Conservation (phyloP, 2,329 filamentous ascomycete genomes). For the Sporothrix mexicana region DNA sequence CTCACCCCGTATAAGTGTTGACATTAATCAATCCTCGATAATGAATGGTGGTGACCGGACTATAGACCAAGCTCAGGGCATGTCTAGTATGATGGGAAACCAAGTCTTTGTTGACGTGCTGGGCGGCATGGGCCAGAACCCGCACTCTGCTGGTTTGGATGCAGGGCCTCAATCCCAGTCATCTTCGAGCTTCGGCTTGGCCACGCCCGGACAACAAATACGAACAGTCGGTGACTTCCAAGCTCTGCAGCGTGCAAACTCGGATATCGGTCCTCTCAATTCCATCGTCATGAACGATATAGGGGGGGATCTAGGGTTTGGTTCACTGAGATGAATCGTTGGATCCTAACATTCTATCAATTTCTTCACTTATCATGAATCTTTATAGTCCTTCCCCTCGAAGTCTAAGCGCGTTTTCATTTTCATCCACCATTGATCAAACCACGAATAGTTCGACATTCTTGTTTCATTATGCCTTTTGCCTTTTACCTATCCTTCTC, state of each 20-base stretch:
- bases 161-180: slow-evolving; percentile 48
- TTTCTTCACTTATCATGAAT: background rate
- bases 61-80: slow-evolving; percentile 28
- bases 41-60: slow-evolving; percentile 25
- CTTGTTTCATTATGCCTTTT: too few species aligned
- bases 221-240: slow-evolving; percentile 58
- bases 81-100: slow-evolving; percentile 21
- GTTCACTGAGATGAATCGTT: slow-evolving; percentile 44
- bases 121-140: slow-evolving; percentile 38
- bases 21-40: slow-evolving; percentile 28
- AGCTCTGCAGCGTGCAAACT: slow-evolving; percentile 53
- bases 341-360: background rate
- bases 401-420: too few species aligned
- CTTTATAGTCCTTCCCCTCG: too few species aligned
- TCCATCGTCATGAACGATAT: slow-evolving; percentile 47
- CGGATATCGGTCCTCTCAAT: slow-evolving; percentile 48
- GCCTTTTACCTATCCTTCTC: too few species aligned
- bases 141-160: slow-evolving; percentile 41
- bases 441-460: too few species aligned
- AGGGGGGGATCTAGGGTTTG: slow-evolving; percentile 51
- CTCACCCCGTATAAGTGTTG: slow-evolving; percentile 38
- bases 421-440: too few species aligned
- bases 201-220: slow-evolving; percentile 45
- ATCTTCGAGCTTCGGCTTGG: slow-evolving; percentile 50
- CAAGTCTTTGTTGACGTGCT: slow-evolving; percentile 36